Conservation (phyloP, 805 yeast species). For the Lipomyces mesembrius region DNA sequence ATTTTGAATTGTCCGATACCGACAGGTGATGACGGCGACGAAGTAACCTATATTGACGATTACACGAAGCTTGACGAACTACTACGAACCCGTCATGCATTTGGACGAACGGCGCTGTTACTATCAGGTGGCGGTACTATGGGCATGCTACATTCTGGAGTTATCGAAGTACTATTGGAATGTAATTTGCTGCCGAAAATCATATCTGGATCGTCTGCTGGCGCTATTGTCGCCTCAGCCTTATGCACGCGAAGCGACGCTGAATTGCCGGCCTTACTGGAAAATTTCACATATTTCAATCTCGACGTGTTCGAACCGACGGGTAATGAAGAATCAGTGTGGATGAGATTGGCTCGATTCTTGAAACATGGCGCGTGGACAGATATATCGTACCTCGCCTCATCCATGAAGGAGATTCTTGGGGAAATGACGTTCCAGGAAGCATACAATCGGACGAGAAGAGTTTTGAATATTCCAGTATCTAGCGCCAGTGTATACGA, state of each 20-base stretch:
- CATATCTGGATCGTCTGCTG: constrained; percentile 93
- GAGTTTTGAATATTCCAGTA: constrained; percentile 91
- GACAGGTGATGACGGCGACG: constrained; percentile 38
- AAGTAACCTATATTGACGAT: constrained; percentile 56
- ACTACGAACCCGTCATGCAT: constrained; percentile 84
- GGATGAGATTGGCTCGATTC: constrained; percentile 61
- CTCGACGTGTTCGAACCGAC: constrained; percentile 61
- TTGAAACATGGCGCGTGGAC: constrained; percentile 89
- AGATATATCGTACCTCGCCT: constrained; percentile 70
- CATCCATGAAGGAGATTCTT: constrained; percentile 74
- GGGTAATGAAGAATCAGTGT: constrained; percentile 57
- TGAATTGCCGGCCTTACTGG: constrained; percentile 60
- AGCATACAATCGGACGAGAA: constrained; percentile 91
- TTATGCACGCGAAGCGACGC: constrained; percentile 78
- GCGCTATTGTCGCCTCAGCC: constrained; percentile 90
- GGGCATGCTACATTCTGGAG: constrained; percentile 93
- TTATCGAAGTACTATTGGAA: constrained; percentile 75
- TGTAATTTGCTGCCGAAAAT: constrained; percentile 79
- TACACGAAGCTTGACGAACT: constrained; percentile 74
- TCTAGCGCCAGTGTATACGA: constrained; percentile 91
- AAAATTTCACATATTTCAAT: constrained; percentile 48
- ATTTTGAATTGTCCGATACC: constrained; percentile 39
- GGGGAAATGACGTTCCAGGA: constrained; percentile 94
- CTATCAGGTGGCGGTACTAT: constrained; percentile 95
- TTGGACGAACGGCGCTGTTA: constrained; percentile 94